Evolutionary conservation across 345 rosid genomes (phyloP), one percentile per base, ranked within the genome.

Genomic region (Jatropha curcas): DNA sequence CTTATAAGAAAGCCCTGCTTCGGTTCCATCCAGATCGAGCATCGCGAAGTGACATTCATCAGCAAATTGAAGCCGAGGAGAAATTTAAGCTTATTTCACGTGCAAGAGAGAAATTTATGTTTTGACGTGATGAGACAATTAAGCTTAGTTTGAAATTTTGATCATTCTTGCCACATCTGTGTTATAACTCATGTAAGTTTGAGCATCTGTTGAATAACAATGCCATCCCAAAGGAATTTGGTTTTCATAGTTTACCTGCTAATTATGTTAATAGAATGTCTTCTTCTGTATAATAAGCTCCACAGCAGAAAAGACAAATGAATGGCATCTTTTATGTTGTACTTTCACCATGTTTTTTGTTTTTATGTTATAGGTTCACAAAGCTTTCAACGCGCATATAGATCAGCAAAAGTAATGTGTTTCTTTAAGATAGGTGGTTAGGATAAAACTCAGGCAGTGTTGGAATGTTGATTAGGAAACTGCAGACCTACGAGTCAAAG

Each of bases 21-120:
- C 65, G 58, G 71, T 73, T 73, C 46, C 71, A 73, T 30, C 71
- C 71, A 34, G 65, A 73, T 65, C 58, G 76, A 65, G 71, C 71
- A 37, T 73, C 65, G 16, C 53, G 71, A 65, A 53, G 45, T 9
- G 57, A 65, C 16, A 56, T 73, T 41, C 58, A 65, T 13, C 57
- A 65, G 17, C 71, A 73, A 33, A 66, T 73, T 30, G 76, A 65
- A 55, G 65, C 76, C 10, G 76, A 65, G 64, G 76, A 65, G 70
- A 64, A 52, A 65, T 73, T 65, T 33, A 73, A 73, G 71, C 46
- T 65, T 4, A 65, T 73, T 43, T 73, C 71, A 6, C 37, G 76
- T 25, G 60, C 68, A 66, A 65, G 65, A 57, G 71, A 73, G 70
- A 73, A 57, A 30, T 30, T 73, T 17, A 58, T 27, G 57, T 43